These are phyloP conservation scores for Paspalum notatum DNA, from an alignment of 176 grass and related monocot species.

Conservation along the genomic window DNA sequence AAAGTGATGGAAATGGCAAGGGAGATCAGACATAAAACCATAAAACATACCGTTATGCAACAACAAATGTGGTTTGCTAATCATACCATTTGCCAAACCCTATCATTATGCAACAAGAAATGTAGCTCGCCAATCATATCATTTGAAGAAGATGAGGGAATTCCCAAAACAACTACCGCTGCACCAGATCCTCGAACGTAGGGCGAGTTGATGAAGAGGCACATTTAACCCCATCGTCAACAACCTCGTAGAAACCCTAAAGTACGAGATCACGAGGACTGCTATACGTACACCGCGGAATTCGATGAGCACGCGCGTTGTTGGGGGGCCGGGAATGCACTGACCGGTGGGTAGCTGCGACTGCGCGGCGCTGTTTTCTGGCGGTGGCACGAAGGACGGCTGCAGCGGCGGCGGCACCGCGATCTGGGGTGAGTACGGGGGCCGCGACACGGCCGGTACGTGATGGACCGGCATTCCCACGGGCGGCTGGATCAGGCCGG, in stretches of 20 bases:
- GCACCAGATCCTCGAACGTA: background rate
- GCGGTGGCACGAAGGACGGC: background rate
- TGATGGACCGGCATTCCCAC: slow-evolving; percentile 3
- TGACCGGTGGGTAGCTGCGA: slow-evolving; percentile 34
- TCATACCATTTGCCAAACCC: too few species aligned
- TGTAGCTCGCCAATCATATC: background rate
- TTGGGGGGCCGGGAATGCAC: background rate
- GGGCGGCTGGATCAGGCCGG: slow-evolving; percentile 32
- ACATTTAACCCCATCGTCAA: slow-evolving; percentile 40
- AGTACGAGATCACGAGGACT: background rate
- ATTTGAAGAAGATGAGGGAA: background rate
- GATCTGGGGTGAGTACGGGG: slow-evolving; percentile 11
- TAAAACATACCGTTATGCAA: too few species aligned
- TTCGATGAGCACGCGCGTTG: background rate
- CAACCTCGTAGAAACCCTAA: slow-evolving; percentile 8
- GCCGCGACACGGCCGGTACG: background rate
- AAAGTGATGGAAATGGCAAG: too few species aligned
- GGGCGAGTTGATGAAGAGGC: background rate
- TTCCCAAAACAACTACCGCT: background rate
- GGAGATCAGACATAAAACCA: too few species aligned
- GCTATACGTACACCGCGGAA: background rate
- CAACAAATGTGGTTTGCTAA: too few species aligned
- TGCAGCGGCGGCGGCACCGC: background rate
- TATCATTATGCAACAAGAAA: background rate
- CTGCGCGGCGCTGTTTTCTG: slow-evolving; percentile 12